Base-by-base conservation (phyloP, 495 filamentous ascomycete species). In the Penicillium fimorum region DNA sequence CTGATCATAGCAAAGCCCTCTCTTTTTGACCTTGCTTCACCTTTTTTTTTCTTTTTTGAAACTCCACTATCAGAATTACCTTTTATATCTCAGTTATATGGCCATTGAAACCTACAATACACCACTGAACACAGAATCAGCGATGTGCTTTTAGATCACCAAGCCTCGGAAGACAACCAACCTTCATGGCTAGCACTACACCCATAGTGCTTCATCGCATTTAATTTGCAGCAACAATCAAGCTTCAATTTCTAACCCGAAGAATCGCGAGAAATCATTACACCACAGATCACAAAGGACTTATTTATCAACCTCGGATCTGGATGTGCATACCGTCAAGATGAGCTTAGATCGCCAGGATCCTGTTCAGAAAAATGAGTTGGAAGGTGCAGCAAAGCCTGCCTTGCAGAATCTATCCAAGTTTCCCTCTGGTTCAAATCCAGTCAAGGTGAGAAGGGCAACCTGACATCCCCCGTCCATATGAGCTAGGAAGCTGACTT, bases 301-400 rank as follows among this genome's bases (percentile, higher is more conserved):
- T 25, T 35, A 9, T 52, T 37, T 37, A 37, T 18, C 25, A 45
- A 20, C 10, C 11, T 24, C 25, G 11, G 17, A 42, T n/a, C 47
- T 22, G 18, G 27, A 57, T 50, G 50, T 40, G 53, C 53, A 59
- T 58, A 35, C 30, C 18, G 52, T 47, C 66, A 69, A 60, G 44
- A 77, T 77, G 74, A 75, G 73, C 51, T 57, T 77, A 47, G 65
- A 77, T 65, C 70, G 69, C 52, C 67, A 73, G 50, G 48, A 71
- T 54, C 53, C 58, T 24, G 41, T 60, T 40, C 60, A 47, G 32
- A 58, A 60, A 42, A 50, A 65, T 30, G 66, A 64, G 54, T 33
- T 62, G 40, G 60, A 70, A 15, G 43, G 47, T 24, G 24, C 61
- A 27, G 32, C 50, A 40, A 64, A 66, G 37, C 55, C 50, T 43